A percentile compares a stretch with the other conserved stretches of the same genome.
These are phyloP conservation scores for Eimeria tenella DNA, from an alignment of 169 alveolate species.

Conservation along the genomic window DNA sequence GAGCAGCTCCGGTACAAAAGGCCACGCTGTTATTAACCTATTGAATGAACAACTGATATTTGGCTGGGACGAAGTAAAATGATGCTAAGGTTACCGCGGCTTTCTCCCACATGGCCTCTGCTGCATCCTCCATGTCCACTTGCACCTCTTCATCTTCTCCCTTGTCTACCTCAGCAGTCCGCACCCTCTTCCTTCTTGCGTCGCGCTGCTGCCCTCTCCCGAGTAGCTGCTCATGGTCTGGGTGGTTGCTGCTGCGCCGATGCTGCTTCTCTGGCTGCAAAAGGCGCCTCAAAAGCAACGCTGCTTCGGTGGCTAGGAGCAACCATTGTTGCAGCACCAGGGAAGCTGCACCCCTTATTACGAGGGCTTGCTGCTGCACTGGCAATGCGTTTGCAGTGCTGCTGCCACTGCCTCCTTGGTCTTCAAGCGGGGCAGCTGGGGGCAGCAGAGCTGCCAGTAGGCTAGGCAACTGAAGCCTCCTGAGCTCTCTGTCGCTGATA, in stretches of 20 bases:
- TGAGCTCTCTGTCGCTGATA: conserved; percentile 54
- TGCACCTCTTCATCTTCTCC: conserved; percentile 12
- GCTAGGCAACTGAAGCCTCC: conserved; percentile 40
- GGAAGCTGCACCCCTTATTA: conserved; percentile 67
- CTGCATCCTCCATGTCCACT: conserved; percentile 48
- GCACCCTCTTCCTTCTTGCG: conserved; percentile 39
- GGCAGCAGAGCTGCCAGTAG: conserved; percentile 35
- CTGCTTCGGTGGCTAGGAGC: conserved; percentile 50
- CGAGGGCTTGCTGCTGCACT: conserved; percentile 73
- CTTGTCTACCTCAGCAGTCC: not conserved
- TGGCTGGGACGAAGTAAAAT: not conserved
- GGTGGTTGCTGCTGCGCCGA: conserved; percentile 25
- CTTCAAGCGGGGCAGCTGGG: conserved; percentile 21
- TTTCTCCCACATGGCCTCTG: conserved; percentile 45
- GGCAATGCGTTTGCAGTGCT: conserved; percentile 30
- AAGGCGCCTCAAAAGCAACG: conserved; percentile 53
- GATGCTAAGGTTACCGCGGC: conserved; percentile 1
- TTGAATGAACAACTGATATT: not conserved
- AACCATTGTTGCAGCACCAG: conserved; percentile 71
- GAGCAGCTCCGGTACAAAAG: too few species aligned
- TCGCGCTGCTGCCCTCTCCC: conserved; percentile 51
- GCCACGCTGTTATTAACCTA: not conserved
- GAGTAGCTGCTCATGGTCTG: conserved; percentile 9
- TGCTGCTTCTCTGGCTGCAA: conserved; percentile 37
- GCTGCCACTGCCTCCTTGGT: not conserved